Evolutionary conservation across 2,329 filamentous ascomycete species (phyloP), one percentile per base, ranked within the genome.

Genomic region (Podosphaera aphanis): DNA sequence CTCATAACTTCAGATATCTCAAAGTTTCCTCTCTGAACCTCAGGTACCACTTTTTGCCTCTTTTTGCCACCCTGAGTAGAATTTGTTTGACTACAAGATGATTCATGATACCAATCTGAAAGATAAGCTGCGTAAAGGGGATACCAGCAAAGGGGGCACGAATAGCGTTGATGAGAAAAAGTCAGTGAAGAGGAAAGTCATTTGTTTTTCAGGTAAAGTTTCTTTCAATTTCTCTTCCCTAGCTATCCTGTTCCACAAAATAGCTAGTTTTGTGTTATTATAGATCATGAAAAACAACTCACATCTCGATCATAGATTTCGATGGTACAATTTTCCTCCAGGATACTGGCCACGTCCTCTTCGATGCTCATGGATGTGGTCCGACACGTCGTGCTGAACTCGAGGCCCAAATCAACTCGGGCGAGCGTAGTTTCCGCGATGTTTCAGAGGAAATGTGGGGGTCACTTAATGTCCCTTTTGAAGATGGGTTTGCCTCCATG

Each of bases 371-470:
- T 51, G 75, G 77, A 44, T 79, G 74, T 59, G 76, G 76, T 23
- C 61, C 64, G 19, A 64, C 68, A 49, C 64, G 65, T 47, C 69
- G 74, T 43, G 61, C 69, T 47, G 53, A 67, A 36, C 68, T 79
- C 44, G 75, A 79, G 48, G 63, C 70, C 48, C 73, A 80, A 53
- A 77, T 80, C 60, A 72, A 75, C 54, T 66, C 61, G 3, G 77
- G 77, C 56, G 71, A 77, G 57, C 69, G 75, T 13, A 74, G 73
- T 0, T 80, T 80, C 64, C 67, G 74, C 44, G 76, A 79, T 3
- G 74, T 77, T n/a, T 79, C 74, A 0, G 75, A 79, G 51, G 76
- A 80, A 58, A 78, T 80, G 70, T 80, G 76, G 73, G 71, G 70
- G 6, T 79, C 74, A 0, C 62, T 81, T 7, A 66, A 73, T 49